These are phyloP conservation scores for Alternaria tenuissima DNA, from an alignment of 2,329 filamentous ascomycete genomes.

Conservation along the genomic window DNA sequence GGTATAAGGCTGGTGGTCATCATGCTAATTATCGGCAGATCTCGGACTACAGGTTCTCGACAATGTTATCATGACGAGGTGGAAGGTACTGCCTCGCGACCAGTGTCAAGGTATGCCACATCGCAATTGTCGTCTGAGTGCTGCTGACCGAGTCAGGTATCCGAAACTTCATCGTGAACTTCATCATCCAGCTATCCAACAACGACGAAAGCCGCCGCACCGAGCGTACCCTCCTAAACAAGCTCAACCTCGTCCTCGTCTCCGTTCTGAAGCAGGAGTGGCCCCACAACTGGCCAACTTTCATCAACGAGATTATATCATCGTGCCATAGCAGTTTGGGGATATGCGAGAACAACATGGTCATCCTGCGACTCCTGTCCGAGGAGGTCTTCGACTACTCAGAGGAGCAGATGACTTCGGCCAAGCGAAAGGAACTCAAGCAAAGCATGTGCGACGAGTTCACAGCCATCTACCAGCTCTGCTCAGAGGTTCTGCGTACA, in stretches of 20 bases:
- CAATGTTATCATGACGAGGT: slow-evolving; percentile 97
- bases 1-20: slow-evolving; percentile 24
- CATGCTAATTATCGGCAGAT: slow-evolving; percentile 64
- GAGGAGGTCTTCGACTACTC: slow-evolving; percentile 99
- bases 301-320: slow-evolving; percentile 99
- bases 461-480: slow-evolving; percentile 96
- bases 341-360: slow-evolving; percentile 99
- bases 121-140: not conserved
- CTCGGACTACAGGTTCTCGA: slow-evolving; percentile 95
- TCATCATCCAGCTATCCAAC: slow-evolving; percentile 92
- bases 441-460: slow-evolving; percentile 99
- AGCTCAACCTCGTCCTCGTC: slow-evolving; percentile 96
- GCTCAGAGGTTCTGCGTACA: slow-evolving; percentile 91
- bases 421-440: slow-evolving; percentile 95
- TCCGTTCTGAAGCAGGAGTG: slow-evolving; percentile 99
- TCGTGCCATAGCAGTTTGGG: slow-evolving; percentile 94
- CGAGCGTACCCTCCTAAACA: slow-evolving; percentile 92
- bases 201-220: slow-evolving; percentile 86
- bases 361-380: slow-evolving; percentile 90
- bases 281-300: slow-evolving; percentile 99
- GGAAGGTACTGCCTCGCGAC: slow-evolving; percentile 96
- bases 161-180: slow-evolving; percentile 98
- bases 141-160: slow-evolving; percentile 70
- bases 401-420: slow-evolving; percentile 98
- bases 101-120: slow-evolving; percentile 85